Conservation (phyloP, 495 filamentous ascomycete genomes). For the Parathielavia hyrcaniae region DNA sequence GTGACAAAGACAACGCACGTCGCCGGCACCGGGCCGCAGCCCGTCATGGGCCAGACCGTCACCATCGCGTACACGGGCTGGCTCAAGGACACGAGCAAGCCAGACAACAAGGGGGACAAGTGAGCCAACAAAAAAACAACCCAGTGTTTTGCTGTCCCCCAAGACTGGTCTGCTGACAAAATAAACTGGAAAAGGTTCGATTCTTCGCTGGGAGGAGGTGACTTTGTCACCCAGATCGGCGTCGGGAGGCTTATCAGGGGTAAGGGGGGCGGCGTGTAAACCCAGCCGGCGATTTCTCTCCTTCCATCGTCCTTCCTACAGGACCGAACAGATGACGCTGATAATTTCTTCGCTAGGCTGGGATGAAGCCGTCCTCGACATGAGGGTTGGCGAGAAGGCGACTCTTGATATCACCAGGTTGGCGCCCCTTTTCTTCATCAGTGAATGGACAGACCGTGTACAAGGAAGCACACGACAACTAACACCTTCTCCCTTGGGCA, state of each 20-base stretch:
- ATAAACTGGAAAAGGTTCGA: conserved; percentile 69
- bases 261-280: conserved; percentile 33
- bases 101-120: conserved; percentile 45
- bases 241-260: conserved; percentile 73
- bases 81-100: conserved; percentile 57
- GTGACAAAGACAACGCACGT: conserved; percentile 43
- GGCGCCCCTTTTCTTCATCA: conserved; percentile 22
- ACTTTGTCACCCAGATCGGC: conserved; percentile 65
- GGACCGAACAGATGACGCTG: conserved; percentile 13
- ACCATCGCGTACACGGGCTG: conserved; percentile 80
- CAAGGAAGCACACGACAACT: not conserved
- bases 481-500: conserved; percentile 29
- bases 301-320: too few relatives aligned
- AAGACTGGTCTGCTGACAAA: not conserved
- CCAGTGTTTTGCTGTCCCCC: too few relatives aligned
- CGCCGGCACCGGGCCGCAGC: conserved; percentile 46
- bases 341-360: conserved; percentile 51
- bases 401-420: conserved; percentile 72
- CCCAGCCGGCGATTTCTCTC: too few relatives aligned
- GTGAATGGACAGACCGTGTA: not conserved
- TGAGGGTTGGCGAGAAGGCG: conserved; percentile 76
- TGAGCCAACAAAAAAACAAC: too few relatives aligned
- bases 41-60: conserved; percentile 58
- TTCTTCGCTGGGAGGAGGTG: conserved; percentile 59
- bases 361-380: conserved; percentile 76